Evolutionary conservation across 306 rosid species (phyloP), one percentile per base, ranked within the genome.

Genomic region (Acacia crassicarpa): DNA sequence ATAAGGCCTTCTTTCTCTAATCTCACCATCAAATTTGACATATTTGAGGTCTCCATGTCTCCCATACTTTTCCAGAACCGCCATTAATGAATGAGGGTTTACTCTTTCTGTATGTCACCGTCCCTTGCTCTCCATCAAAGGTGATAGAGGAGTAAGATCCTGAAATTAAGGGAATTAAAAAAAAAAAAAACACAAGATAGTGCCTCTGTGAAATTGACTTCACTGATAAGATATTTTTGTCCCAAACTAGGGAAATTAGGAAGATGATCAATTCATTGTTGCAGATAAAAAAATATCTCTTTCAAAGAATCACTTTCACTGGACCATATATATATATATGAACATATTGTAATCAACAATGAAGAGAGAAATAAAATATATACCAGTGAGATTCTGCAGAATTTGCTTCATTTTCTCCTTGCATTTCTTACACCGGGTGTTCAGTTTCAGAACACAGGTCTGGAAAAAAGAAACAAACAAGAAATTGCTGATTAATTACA

Each of bases 371-470:
- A 56, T 56, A 56, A 8, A 19, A 2, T 6, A 53, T 5, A 30
- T 80, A 90, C 91, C 91, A 49, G 15, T 48, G 54, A 90, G 54
- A 38, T 68, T 83, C 40, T 59, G 72, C 65, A 87, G 67, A 80
- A 88, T 49, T 8, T 80, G 78, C 76, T 79, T 71, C 79, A 87
- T 77, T 61, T 83, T 82, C 13, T n/a, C 59, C 78, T 59, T 85
- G 78, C 94, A 90, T 53, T 19, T 77, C 69, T 79, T 83, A 48
- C 92, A 90, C 33, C 80, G 72, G 17, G 78, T 17, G 46, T 85
- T 87, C 51, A 81, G 72, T 70, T 75, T 90, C 49, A 88, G 81
- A 75, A 78, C 76, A 84, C 91, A 86, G 32, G 27, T 81, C 90
- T 85, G 86, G 76, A 82, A 84, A 72, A 14, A 32, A 61, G 20